A percentile compares a stretch with the other conserved stretches of the same genome.
Evolutionary conservation across 2,329 filamentous ascomycete species (phyloP).

Genomic region (Fusarium irregulare): DNA sequence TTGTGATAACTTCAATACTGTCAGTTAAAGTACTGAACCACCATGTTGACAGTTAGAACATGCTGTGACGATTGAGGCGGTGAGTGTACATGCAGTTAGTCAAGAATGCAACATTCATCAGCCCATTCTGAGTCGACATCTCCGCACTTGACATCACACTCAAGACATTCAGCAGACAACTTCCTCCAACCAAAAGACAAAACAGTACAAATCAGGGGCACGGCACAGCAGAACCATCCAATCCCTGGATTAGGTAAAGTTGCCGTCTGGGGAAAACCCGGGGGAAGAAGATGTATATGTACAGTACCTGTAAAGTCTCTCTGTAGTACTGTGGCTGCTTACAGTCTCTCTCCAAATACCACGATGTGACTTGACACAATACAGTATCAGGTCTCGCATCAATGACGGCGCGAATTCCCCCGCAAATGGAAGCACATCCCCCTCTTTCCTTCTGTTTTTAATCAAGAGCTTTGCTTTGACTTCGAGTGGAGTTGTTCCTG

Average conservation of each 20-base stretch:
- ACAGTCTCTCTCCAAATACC: constrained; percentile 29
- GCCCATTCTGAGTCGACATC: constrained; percentile 24
- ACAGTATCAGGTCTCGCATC: constrained; percentile 16
- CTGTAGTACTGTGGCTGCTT: constrained; percentile 20
- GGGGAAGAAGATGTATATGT: constrained; percentile 19
- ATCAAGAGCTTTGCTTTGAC: constrained; percentile 19
- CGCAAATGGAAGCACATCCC: constrained; percentile 6
- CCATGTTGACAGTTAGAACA: background rate
- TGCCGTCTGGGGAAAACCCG: constrained; percentile 36
- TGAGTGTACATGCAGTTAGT: constrained; percentile 18
- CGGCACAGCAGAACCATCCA: background rate
- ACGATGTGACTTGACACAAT: constrained; percentile 18
- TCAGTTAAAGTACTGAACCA: too few relatives aligned
- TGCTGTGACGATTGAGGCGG: background rate
- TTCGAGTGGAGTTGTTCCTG: constrained; percentile 9
- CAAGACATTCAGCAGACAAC: constrained; percentile 9
- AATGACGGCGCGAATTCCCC: constrained; percentile 38
- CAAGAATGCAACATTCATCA: constrained; percentile 33
- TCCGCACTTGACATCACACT: constrained; percentile 23
- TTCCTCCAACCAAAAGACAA: constrained; percentile 27
- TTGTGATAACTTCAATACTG: background rate
- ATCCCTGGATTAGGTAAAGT: constrained; percentile 3
- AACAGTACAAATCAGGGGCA: constrained; percentile 21
- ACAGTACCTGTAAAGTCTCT: constrained; percentile 19
- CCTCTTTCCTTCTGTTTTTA: constrained; percentile 5